Conservation (phyloP, 306 rosid species). For the Inga oerstediana region DNA sequence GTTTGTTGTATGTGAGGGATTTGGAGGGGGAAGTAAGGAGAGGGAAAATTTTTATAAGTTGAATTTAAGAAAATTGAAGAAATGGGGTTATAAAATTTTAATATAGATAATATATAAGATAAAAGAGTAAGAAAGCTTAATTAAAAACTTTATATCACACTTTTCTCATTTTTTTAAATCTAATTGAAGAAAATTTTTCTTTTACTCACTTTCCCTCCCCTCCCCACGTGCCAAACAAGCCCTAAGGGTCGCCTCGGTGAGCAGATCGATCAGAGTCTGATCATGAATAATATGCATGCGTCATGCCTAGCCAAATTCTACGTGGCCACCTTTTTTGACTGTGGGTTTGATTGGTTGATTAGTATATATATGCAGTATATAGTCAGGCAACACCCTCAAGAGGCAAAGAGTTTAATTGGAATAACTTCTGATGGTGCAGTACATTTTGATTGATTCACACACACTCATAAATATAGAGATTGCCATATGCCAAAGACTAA, state of each 20-base stretch:
- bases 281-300: slow-evolving; percentile 7
- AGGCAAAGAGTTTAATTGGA: slow-evolving; percentile 28
- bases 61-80: no score
- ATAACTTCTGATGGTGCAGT: slow-evolving; percentile 2
- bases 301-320: slow-evolving; percentile 36
- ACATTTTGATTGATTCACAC: slow-evolving; percentile 9
- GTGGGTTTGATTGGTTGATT: slow-evolving; percentile 30
- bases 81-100: no score
- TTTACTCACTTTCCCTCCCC: no score
- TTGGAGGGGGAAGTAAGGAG: no score
- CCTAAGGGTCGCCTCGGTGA: slow-evolving; percentile 21
- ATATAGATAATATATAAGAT: no score
- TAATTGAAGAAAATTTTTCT: no score
- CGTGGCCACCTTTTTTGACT: slow-evolving; percentile 35
- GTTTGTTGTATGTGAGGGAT: no score
- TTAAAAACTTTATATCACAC: no score
- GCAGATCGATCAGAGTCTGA: slow-evolving; percentile 9
- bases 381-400: slow-evolving; percentile 20
- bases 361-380: not conserved
- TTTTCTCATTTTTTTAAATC: no score
- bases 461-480: not conserved
- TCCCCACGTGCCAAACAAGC: no score
- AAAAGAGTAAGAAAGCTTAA: no score
- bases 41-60: no score
- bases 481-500: slow-evolving; percentile 16